phyloP scores from a whole-genome alignment of 139 green algal species.

The Nannochloris sp. region DNA sequence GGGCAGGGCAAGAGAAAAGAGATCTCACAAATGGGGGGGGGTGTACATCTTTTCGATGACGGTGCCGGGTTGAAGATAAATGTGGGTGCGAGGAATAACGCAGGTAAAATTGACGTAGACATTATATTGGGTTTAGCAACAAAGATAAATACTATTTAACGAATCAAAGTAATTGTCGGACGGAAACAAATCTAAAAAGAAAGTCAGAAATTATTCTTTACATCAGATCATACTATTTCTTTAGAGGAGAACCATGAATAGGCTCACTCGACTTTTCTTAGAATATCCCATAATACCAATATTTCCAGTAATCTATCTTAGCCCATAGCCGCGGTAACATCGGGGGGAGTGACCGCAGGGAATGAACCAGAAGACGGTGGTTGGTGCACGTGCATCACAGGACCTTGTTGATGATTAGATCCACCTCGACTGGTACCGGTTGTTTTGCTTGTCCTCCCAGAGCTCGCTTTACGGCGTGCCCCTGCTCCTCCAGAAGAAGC shows the following conservation, averaged over 20 bases:
- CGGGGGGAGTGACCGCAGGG: background rate
- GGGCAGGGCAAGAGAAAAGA: too few relatives aligned
- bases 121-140: background rate
- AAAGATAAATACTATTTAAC: background rate
- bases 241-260: background rate
- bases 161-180: background rate
- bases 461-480: background rate
- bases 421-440: background rate
- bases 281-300: background rate
- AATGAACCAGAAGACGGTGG: background rate
- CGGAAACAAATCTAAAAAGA: background rate
- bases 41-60: too few relatives aligned
- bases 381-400: slow-evolving; percentile 7
- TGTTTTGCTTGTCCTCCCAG: background rate
- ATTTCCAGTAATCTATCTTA: slow-evolving; percentile 8
- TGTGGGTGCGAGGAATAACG: too few relatives aligned
- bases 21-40: too few relatives aligned
- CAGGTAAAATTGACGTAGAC: too few relatives aligned
- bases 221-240: too few relatives aligned
- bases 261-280: background rate
- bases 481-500: too few relatives aligned
- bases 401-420: background rate
- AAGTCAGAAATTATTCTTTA: too few relatives aligned
- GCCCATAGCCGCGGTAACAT: slow-evolving; percentile 8
- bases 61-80: too few relatives aligned